These are phyloP conservation scores for Chamaenerion angustifolium DNA, from an alignment of 345 rosid genomes.

Conservation along the genomic window DNA sequence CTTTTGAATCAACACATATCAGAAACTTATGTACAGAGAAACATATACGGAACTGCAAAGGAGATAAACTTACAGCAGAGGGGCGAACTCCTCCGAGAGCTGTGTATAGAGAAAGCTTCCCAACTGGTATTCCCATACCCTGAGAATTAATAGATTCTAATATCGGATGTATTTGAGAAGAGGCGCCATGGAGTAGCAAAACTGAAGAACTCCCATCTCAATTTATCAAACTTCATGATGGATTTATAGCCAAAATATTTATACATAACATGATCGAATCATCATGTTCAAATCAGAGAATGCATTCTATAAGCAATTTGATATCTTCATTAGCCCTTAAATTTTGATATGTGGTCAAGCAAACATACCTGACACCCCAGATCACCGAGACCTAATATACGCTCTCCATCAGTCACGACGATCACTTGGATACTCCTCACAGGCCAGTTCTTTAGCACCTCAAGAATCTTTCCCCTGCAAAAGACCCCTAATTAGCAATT, in stretches of 20 bases:
- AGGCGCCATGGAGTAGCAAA: too few species aligned
- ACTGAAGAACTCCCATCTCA: too few species aligned
- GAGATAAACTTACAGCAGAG: conserved; percentile 44
- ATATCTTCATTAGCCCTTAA: neutral
- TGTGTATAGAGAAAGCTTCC: conserved; percentile 67
- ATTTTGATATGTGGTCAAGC: neutral
- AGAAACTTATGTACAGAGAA: neutral
- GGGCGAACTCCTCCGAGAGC: conserved; percentile 94
- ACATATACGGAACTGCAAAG: neutral
- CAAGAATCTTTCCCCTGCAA: conserved; percentile 72
- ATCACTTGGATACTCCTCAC: conserved; percentile 73
- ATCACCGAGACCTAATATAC: conserved; percentile 89
- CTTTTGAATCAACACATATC: neutral
- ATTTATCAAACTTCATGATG: too few species aligned
- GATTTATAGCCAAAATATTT: too few species aligned
- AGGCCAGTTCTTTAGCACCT: conserved; percentile 92
- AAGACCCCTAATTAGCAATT: neutral
- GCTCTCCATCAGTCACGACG: conserved; percentile 92
- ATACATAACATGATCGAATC: too few species aligned
- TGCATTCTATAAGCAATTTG: too few species aligned
- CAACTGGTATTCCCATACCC: conserved; percentile 96
- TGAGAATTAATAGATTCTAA: conserved; percentile 7
- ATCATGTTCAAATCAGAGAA: too few species aligned
- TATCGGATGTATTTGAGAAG: too few species aligned
- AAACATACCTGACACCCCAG: conserved; percentile 86